These are phyloP conservation scores for Exsudoporus frostii DNA, from an alignment of 768 basidiomycete genomes.

Conservation along the genomic window DNA sequence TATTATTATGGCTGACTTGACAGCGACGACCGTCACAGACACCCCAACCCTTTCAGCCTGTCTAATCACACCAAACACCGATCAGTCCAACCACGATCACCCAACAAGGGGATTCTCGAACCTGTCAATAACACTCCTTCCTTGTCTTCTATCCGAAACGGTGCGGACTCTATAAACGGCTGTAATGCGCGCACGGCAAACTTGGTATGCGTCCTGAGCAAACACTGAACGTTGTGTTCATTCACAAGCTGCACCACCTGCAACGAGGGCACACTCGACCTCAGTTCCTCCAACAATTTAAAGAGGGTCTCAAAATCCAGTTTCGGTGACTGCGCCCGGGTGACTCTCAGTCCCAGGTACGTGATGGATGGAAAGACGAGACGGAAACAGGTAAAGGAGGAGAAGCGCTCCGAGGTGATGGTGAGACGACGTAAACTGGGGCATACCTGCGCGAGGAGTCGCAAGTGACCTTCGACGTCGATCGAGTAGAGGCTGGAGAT, in stretches of 20 bases:
- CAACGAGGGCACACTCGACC: slow-evolving; percentile 14
- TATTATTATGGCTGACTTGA: background rate
- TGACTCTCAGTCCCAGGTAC: slow-evolving; percentile 15
- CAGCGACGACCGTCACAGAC: background rate
- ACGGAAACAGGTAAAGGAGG: background rate
- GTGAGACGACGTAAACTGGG: slow-evolving; percentile 21
- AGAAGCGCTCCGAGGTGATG: slow-evolving; percentile 4
- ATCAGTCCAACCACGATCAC: background rate
- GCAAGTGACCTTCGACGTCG: background rate
- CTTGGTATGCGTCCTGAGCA: slow-evolving; percentile 17
- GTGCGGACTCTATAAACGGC: background rate
- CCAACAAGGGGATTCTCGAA: background rate
- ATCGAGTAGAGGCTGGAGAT: background rate
- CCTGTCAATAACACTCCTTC: slow-evolving; percentile 22
- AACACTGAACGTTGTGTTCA: slow-evolving; percentile 10
- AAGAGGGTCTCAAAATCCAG: slow-evolving; percentile 9
- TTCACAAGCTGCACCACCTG: slow-evolving; percentile 21
- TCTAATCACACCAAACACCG: slow-evolving; percentile 3
- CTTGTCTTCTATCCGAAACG: slow-evolving; percentile 24
- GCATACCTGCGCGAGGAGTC: slow-evolving; percentile 10
- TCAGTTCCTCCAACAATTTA: slow-evolving; percentile 8
- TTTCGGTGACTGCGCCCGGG: background rate
- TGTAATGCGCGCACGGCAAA: slow-evolving; percentile 7
- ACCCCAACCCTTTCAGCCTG: slow-evolving; percentile 6
- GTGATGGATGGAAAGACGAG: slow-evolving; percentile 13